Evolutionary conservation across 306 rosid species (phyloP).

Genomic region (Sesbania bispinosa): DNA sequence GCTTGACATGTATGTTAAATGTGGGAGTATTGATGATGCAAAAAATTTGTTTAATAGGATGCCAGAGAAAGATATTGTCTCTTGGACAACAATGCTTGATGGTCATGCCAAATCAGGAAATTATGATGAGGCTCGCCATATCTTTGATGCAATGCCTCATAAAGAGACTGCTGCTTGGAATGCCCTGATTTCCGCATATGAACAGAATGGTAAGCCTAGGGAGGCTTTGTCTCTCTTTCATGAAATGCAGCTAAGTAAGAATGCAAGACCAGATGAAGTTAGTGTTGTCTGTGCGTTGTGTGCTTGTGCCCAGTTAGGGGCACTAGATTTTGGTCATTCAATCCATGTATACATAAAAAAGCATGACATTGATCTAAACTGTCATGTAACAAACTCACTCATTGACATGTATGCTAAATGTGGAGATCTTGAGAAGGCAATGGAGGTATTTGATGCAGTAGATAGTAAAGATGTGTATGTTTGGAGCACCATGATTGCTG

Average conservation of each 20-base stretch:
- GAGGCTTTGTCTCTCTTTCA: constrained; percentile 59
- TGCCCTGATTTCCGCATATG: constrained; percentile 55
- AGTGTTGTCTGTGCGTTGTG: constrained; percentile 54
- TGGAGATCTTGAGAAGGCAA: constrained; percentile 56
- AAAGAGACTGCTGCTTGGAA: constrained; percentile 65
- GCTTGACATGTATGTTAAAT: constrained; percentile 63
- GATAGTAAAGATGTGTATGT: constrained; percentile 56
- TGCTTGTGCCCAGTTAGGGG: constrained; percentile 65
- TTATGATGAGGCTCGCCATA: constrained; percentile 37
- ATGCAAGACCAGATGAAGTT: constrained; percentile 52
- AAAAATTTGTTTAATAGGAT: constrained; percentile 47
- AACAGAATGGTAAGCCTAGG: constrained; percentile 55
- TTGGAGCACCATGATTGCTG: constrained; percentile 71
- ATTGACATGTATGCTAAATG: too few relatives aligned
- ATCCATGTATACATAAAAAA: constrained; percentile 49
- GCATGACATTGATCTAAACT: constrained; percentile 45
- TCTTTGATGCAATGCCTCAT: constrained; percentile 48
- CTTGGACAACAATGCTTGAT: constrained; percentile 70
- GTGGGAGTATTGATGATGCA: constrained; percentile 51
- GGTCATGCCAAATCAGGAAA: constrained; percentile 54
- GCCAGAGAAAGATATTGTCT: constrained; percentile 61
- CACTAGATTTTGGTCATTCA: constrained; percentile 62
- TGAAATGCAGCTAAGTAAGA: constrained; percentile 45
- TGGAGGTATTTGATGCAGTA: constrained; percentile 42
- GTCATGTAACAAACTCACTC: constrained; percentile 48